Percentiles rank a stretch among this genome's conserved stretches.
These are phyloP conservation scores for Xylariomycetidae sp. DNA, from an alignment of 2,329 filamentous ascomycete genomes.

Conservation along the genomic window DNA sequence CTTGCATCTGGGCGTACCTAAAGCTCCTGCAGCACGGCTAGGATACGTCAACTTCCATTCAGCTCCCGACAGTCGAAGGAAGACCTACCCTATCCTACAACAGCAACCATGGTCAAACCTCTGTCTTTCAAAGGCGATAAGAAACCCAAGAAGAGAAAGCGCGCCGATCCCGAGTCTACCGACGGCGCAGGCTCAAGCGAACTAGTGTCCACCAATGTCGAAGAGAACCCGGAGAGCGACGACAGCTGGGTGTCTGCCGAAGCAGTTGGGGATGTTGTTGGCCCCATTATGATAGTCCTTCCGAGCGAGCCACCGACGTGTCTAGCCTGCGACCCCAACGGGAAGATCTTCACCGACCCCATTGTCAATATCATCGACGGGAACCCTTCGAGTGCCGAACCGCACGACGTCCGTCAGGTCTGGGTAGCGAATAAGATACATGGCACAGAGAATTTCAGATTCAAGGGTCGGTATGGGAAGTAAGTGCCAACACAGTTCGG, in stretches of 20 bases:
- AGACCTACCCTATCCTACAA: conserved; percentile 5
- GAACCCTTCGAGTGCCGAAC: conserved; percentile 80
- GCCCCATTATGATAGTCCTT: conserved; percentile 78
- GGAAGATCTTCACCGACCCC: conserved; percentile 75
- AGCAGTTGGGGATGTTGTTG: conserved; percentile 65
- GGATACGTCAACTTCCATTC: too few species aligned
- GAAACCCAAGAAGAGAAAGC: conserved; percentile 88
- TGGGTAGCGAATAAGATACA: conserved; percentile 85
- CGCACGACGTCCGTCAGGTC: conserved; percentile 92
- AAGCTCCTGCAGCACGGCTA: too few species aligned
- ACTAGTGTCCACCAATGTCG: conserved; percentile 25
- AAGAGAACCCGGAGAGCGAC: conserved; percentile 52
- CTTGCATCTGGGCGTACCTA: too few species aligned
- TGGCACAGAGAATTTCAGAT: conserved; percentile 75
- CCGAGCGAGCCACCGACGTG: conserved; percentile 69
- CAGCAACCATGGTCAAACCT: conserved; percentile 80
- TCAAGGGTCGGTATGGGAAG: conserved; percentile 89
- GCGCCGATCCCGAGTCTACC: conserved; percentile 41
- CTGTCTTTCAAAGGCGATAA: conserved; percentile 97
- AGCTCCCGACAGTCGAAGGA: too few species aligned
- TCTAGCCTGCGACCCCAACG: conserved; percentile 79
- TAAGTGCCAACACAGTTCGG: conserved; percentile 32
- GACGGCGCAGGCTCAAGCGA: conserved; percentile 31
- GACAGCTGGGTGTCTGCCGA: conserved; percentile 93
- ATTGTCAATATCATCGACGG: conserved; percentile 87